A percentile compares a stretch with the other conserved stretches of the same genome.
Conservation (phyloP, 179 eudicot species). For the Nepenthes alata region DNA sequence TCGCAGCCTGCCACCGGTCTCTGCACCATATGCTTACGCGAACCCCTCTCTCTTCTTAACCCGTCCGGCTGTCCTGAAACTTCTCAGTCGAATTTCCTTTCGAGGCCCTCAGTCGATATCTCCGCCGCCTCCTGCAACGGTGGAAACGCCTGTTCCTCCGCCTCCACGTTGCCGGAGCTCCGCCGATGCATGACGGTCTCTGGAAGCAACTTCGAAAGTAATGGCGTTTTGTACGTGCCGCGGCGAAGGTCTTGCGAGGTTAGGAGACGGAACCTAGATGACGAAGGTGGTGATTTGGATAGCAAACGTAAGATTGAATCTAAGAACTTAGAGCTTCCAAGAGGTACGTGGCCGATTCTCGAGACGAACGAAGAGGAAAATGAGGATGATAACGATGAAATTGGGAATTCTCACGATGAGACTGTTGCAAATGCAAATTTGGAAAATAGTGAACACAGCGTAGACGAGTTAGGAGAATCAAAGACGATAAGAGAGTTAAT, state of each 20-base stretch:
- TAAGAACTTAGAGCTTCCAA: slow-evolving; percentile 23
- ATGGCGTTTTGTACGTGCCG: slow-evolving; percentile 16
- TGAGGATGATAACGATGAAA: slow-evolving; percentile 4
- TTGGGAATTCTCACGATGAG: slow-evolving; percentile 24
- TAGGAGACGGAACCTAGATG: slow-evolving; percentile 32
- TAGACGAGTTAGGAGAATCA: slow-evolving; percentile 27
- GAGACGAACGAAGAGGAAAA: slow-evolving; percentile 8
- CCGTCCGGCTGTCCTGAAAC: neutral
- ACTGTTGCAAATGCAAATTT: neutral
- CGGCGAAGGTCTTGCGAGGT: slow-evolving; percentile 63
- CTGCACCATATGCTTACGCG: slow-evolving; percentile 64
- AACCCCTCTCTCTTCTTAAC: slow-evolving; percentile 65
- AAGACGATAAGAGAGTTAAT: slow-evolving; percentile 72
- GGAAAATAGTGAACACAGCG: slow-evolving; percentile 6
- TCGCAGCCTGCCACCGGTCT: slow-evolving; percentile 45
- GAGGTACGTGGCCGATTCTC: slow-evolving; percentile 11
- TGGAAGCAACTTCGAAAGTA: slow-evolving; percentile 17
- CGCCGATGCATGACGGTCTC: slow-evolving; percentile 50
- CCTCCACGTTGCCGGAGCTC: slow-evolving; percentile 33
- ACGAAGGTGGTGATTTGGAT: slow-evolving; percentile 4
- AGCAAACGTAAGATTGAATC: slow-evolving; percentile 18
- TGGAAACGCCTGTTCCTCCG: slow-evolving; percentile 6
- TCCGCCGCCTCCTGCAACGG: slow-evolving; percentile 3
- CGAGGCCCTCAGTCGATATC: neutral
- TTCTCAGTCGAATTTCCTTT: neutral